phyloP scores from a whole-genome alignment of 495 filamentous ascomycete species.

The Neurospora sp. region DNA sequence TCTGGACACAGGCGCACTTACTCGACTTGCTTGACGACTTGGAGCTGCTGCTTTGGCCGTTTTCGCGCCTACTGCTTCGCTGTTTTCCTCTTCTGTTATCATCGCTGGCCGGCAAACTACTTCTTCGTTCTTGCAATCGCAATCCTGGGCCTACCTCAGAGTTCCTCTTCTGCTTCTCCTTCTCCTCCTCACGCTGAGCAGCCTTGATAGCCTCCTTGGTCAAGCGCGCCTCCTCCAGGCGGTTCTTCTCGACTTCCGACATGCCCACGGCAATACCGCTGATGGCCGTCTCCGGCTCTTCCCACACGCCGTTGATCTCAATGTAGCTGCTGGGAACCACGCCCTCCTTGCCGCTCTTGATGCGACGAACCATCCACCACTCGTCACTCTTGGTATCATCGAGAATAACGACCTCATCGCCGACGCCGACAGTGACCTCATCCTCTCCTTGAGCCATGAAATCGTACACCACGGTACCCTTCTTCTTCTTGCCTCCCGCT shows the following conservation, averaged over 20 bases:
- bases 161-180: conserved; percentile 30
- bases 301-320: conserved; percentile 61
- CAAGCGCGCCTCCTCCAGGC: conserved; percentile 70
- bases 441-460: conserved; percentile 95
- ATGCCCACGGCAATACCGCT: conserved; percentile 53
- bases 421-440: conserved; percentile 84
- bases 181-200: conserved; percentile 44
- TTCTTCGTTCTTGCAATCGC: conserved; percentile 56
- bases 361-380: conserved; percentile 91
- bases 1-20: conserved; percentile 36
- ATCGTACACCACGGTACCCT: conserved; percentile 83
- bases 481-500: conserved; percentile 51
- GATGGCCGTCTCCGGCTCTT: conserved; percentile 29
- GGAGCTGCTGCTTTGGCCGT: conserved; percentile 38
- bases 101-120: conserved; percentile 51
- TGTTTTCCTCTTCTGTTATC: conserved; percentile 53
- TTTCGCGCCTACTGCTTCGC: conserved; percentile 58
- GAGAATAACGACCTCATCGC: conserved; percentile 83
- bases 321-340: conserved; percentile 97
- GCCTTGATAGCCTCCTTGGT: conserved; percentile 63
- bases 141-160: conserved; percentile 72
- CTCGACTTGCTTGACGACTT: conserved; percentile 55
- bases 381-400: conserved; percentile 90
- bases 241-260: conserved; percentile 73
- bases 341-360: conserved; percentile 90